Base-by-base conservation (phyloP, 768 basidiomycete genomes). In the Jaapia argillacea region DNA sequence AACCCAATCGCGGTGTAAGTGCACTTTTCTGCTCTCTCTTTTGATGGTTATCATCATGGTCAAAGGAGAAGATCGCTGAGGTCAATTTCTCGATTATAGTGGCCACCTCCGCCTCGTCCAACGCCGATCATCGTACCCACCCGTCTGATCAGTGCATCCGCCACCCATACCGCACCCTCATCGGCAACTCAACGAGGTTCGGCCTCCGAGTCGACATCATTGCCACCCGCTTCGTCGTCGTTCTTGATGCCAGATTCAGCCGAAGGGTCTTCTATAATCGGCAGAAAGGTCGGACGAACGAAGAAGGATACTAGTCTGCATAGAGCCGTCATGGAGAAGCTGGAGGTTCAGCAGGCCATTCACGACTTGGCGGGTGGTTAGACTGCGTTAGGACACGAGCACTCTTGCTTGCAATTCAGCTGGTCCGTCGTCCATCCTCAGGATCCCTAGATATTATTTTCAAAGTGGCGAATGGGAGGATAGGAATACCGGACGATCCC, bases 111-210 rank as follows among this genome's bases (percentile, higher is more conserved):
- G 3, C 86, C 85, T 3, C 80, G 80, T 1, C 66, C 77, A 27
- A 87, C 79, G 3, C 85, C 87, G 2, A 71, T 88, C 43, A 84
- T 89, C 36, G 81, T 89, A 22, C 83, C 85, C 2, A 70, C 82
- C 0, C 76, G 84, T 47, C 61, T 85, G 7, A 70, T 70, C 2
- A 56, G 59, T 1, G 50, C 50, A 5, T 40, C 47, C 1, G 43
- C 42, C 5, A 28, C 33, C 20, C 12, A 28, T 26, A 16, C 27
- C 10, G 7, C n/a, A 46, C 41, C 5, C 21, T 54, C 16, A 23
- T 16, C 33, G 27, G 20, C 41, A 35, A 41, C 2, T 35, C 20
- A 14, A 37, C 14, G 37, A 43, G 20, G 6, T 36, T 7, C 3
- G 6, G 27, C 36, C 18, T 4, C 14, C 18, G 26, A 10, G 40